phyloP scores from a whole-genome alignment of 768 basidiomycete species.

The Glaciozyma antarctica region DNA sequence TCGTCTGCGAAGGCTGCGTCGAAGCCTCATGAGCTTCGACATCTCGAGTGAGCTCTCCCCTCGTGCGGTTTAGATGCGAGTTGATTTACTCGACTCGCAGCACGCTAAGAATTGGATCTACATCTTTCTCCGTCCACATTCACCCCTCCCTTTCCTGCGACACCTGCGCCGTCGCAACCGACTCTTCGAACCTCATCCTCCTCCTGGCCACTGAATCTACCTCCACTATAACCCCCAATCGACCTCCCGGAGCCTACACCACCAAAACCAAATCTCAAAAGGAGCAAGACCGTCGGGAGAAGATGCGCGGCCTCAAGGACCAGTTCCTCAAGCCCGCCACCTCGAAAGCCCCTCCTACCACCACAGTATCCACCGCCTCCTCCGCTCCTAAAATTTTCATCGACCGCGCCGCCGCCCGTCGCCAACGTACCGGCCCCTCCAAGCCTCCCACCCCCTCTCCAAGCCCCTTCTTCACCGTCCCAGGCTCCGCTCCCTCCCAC shows the following conservation, averaged over 20 bases:
- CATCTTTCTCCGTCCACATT: slow-evolving; percentile 22
- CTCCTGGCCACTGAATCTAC: neutral
- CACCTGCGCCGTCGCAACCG: slow-evolving; percentile 21
- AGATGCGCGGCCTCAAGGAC: slow-evolving; percentile 15
- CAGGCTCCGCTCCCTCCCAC: slow-evolving; percentile 7
- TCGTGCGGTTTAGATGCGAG: no score
- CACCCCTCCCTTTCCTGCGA: slow-evolving; percentile 29
- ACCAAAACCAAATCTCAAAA: slow-evolving; percentile 22
- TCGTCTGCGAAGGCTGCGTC: slow-evolving; percentile 13
- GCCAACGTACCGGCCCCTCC: slow-evolving; percentile 8
- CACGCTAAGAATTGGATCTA: slow-evolving; percentile 12
- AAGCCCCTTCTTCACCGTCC: slow-evolving; percentile 21
- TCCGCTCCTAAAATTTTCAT: neutral
- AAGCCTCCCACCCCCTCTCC: neutral
- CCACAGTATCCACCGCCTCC: neutral
- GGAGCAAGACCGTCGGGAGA: slow-evolving; percentile 21
- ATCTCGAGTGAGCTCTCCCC: slow-evolving; percentile 20
- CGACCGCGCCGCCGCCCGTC: slow-evolving; percentile 24
- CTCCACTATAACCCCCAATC: neutral
- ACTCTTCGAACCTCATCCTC: slow-evolving; percentile 28
- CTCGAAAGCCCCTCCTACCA: neutral
- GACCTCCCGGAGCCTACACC: neutral
- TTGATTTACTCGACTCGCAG: neutral
- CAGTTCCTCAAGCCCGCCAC: slow-evolving; percentile 22
- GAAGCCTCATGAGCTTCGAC: slow-evolving; percentile 5